phyloP scores from a whole-genome alignment of 345 rosid genomes.

The Viola odorata region DNA sequence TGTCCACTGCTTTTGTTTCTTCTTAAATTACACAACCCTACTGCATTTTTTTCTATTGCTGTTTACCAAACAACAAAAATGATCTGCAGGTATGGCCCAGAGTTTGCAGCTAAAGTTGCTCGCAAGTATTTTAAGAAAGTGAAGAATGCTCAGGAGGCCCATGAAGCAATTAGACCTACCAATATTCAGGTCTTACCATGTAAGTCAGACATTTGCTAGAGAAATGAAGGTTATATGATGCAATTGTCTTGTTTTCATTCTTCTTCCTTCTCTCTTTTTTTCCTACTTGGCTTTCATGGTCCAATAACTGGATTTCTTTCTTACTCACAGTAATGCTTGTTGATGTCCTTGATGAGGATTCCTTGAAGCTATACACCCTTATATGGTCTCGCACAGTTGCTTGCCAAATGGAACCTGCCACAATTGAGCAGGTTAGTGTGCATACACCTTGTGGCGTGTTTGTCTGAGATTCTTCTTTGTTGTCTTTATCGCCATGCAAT shows the following conservation, averaged over 20 bases:
- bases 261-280: not conserved
- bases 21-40: no score
- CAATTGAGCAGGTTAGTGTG: conserved; percentile 57
- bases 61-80: no score
- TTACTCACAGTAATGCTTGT: conserved; percentile 54
- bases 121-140: conserved; percentile 89
- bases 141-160: conserved; percentile 98
- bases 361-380: conserved; percentile 79
- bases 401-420: conserved; percentile 89
- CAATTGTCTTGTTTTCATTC: conserved; percentile 6
- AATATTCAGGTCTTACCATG: conserved; percentile 73
- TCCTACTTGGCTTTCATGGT: no score
- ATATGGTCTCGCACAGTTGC: conserved; percentile 92
- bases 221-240: conserved; percentile 9
- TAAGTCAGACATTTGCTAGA: conserved; percentile 27
- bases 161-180: conserved; percentile 99
- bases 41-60: no score
- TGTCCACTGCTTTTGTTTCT: no score
- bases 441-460: no score
- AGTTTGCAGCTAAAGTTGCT: conserved; percentile 47
- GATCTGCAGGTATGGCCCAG: conserved; percentile 56
- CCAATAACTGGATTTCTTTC: conserved; percentile 1
- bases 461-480: no score
- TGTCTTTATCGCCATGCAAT: no score
- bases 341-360: conserved; percentile 77